phyloP scores from a whole-genome alignment of 768 basidiomycete genomes.

The Lactarius sanguifluus region DNA sequence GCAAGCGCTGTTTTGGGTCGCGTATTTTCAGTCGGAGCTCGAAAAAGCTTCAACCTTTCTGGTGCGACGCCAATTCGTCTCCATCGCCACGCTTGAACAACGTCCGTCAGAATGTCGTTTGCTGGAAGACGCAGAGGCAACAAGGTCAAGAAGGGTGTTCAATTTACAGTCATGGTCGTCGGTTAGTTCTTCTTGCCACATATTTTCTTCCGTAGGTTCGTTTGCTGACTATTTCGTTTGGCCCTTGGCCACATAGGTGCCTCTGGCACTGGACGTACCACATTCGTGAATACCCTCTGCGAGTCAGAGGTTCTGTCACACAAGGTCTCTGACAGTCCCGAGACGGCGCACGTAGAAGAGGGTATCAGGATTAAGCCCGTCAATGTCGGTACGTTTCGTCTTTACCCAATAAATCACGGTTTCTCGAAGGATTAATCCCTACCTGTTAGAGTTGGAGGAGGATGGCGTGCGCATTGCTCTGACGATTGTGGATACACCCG shows the following conservation, averaged over 20 bases:
- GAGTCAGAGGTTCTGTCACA: slow-evolving; percentile 90
- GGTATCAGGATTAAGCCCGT: slow-evolving; percentile 93
- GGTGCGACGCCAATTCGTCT: slow-evolving; percentile 23
- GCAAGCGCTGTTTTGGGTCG: background rate
- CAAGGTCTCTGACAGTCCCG: slow-evolving; percentile 81
- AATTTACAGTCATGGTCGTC: slow-evolving; percentile 97
- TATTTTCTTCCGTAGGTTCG: slow-evolving; percentile 17
- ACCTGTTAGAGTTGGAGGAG: slow-evolving; percentile 82
- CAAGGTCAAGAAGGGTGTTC: slow-evolving; percentile 99
- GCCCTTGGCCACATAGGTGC: slow-evolving; percentile 58
- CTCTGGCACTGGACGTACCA: slow-evolving; percentile 95
- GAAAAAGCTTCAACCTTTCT: slow-evolving; percentile 29
- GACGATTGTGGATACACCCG: slow-evolving; percentile 98
- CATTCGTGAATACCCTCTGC: slow-evolving; percentile 99
- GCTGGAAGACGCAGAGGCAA: slow-evolving; percentile 85
- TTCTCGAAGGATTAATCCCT: slow-evolving; percentile 8
- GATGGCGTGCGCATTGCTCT: slow-evolving; percentile 97
- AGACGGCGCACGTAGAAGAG: slow-evolving; percentile 90
- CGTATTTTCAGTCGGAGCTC: slow-evolving; percentile 26
- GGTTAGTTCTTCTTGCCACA: slow-evolving; percentile 55
- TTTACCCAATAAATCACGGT: background rate
- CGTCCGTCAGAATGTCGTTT: slow-evolving; percentile 60
- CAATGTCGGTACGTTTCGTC: slow-evolving; percentile 73
- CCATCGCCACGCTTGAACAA: slow-evolving; percentile 31
- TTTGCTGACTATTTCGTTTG: slow-evolving; percentile 17